Base-by-base conservation (phyloP, 192 early-diverging fungal species). In the Umbelopsis sp. region DNA sequence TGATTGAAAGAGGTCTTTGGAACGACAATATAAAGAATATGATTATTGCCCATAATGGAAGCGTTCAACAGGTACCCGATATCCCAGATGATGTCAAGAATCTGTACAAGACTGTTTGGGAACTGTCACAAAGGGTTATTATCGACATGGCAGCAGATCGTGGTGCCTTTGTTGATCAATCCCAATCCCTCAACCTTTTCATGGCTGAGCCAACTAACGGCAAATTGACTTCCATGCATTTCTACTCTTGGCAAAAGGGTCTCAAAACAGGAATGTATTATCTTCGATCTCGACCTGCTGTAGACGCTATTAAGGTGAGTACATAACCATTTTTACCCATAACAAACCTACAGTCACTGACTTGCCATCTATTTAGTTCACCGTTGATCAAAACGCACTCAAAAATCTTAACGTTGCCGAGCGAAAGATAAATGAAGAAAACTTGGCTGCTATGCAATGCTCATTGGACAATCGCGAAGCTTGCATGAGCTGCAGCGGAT, bases 251-350 rank as follows among this genome's bases (percentile, higher is more conserved):
- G 95, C 92, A 92, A 80, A 91, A 94, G 84, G 96, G 95, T 1
- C 85, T 97, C 41, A 98, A 97, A 89, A 97, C 96, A n/a, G 96
- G 96, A 68, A 97, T 97, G 97, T 97, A 98, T 82, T 97, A 97
- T 77, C 81, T 97, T 69, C 91, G 96, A 62, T 93, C 95, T 7
- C 88, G 94, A 52, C 96, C 96, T 21, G 95, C 95, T 11, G 94
- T 89, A 16, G 95, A 97, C 75, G 96, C 96, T 1, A 97, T 97
- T 81, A 94, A 98, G 71, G 71, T 72, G 66, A 66, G 25, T 45
- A 47, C 24, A 26, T 11, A 25, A 11, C 36, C 32, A 21, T 20
- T 7, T 50, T 4, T 51, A 38, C 4, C 20, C 20, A 20, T 34
- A 11, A 59, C 45, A n/a, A 22, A 26, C 0, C 29, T 45, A 26